phyloP scores from a whole-genome alignment of 1,284 basidiomycete species.

The Trametes polyzona region DNA sequence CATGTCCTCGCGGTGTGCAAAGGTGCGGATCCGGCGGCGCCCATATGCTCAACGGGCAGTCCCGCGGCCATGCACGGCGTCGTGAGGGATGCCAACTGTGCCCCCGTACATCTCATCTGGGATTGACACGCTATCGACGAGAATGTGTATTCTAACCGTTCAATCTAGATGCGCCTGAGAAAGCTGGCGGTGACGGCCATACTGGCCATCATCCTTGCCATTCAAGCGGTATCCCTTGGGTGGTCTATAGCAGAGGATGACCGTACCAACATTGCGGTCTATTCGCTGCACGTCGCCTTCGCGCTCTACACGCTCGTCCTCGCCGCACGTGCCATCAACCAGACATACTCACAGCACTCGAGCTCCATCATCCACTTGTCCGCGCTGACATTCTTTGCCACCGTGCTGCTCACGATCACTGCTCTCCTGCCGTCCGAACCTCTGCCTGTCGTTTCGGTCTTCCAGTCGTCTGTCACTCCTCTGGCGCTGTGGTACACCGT shows the following conservation, averaged over 20 bases:
- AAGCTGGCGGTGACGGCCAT: conserved; percentile 56
- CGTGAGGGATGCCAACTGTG: no score
- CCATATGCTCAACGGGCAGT: no score
- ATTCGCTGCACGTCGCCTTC: conserved; percentile 55
- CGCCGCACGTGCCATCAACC: conserved; percentile 54
- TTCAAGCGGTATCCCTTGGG: conserved; percentile 58
- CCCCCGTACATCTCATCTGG: no score
- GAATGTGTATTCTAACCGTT: no score
- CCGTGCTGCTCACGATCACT: conserved; percentile 49
- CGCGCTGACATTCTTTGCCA: conserved; percentile 56
- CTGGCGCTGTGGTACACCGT: conserved; percentile 51
- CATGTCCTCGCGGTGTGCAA: no score
- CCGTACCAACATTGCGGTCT: conserved; percentile 39
- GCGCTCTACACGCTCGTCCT: conserved; percentile 66
- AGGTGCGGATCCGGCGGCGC: no score
- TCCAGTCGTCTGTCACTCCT: conserved; percentile 29
- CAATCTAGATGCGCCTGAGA: conserved; percentile 40
- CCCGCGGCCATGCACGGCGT: no score
- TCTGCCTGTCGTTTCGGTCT: conserved; percentile 12
- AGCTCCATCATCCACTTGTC: conserved; percentile 73
- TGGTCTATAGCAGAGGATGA: conserved; percentile 50
- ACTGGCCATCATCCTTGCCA: conserved; percentile 47
- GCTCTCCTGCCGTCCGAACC: conserved; percentile 63
- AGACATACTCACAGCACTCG: conserved; percentile 59
- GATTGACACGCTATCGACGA: no score